Evolutionary conservation across 306 rosid genomes (phyloP).

Genomic region (Pterocarpus macrocarpus): DNA sequence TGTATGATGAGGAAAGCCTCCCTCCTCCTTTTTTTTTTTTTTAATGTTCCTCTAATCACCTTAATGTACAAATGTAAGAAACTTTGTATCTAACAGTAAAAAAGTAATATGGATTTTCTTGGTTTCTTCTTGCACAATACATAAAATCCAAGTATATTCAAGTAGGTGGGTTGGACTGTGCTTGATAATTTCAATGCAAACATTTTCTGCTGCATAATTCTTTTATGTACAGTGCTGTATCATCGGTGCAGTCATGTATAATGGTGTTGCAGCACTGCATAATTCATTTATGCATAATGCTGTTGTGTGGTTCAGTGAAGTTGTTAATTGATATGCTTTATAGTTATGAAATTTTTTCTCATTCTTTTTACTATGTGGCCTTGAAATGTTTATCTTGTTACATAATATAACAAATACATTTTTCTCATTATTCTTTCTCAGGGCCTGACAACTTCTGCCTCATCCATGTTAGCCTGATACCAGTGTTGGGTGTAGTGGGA

Average conservation of each 20-base stretch:
- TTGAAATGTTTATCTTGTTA: conserved; percentile 36
- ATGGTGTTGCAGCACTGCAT: conserved; percentile 22
- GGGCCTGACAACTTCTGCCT: conserved; percentile 96
- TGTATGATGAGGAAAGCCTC: neutral
- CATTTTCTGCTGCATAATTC: conserved; percentile 13
- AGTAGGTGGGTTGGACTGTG: conserved; percentile 5
- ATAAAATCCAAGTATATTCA: conserved; percentile 20
- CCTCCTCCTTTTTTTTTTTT: neutral
- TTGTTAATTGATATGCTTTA: conserved; percentile 30
- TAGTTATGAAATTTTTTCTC: neutral
- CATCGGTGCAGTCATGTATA: neutral
- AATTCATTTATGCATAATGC: conserved; percentile 25
- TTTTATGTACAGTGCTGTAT: neutral
- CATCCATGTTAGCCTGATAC: conserved; percentile 97
- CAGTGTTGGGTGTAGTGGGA: conserved; percentile 96
- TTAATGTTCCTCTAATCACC: neutral
- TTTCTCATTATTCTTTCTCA: conserved; percentile 56
- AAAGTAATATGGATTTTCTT: conserved; percentile 2
- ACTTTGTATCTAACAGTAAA: conserved; percentile 26
- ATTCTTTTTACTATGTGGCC: neutral
- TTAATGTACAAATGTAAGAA: conserved; percentile 15
- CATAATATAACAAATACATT: conserved; percentile 21
- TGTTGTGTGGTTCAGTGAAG: conserved; percentile 14
- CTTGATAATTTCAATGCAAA: conserved; percentile 18
- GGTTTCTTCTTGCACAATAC: conserved; percentile 35